Base-by-base conservation (phyloP, 345 rosid genomes). In the Microthlaspi erraticum region DNA sequence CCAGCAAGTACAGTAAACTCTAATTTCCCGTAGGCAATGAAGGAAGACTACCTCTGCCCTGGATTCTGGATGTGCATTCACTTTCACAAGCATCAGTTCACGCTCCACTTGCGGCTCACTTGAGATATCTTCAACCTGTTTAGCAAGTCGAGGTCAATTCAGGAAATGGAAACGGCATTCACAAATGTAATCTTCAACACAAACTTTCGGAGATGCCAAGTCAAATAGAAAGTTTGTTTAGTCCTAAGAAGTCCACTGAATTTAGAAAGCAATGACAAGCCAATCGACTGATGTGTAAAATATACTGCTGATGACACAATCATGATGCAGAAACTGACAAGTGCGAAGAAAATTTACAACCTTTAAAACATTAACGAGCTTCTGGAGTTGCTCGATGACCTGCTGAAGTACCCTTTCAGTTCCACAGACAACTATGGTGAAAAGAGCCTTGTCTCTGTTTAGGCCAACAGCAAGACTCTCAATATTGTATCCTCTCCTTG, bases 401-500 rank as follows among this genome's bases (percentile, higher is more conserved):
- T 94, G 99, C 56, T 78, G 87, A 56, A 94, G 82, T 4, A 86
- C 88, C 78, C 56, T 88, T 60, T 94, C 91, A 37, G 96, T 91
- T 37, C 97, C 99, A 18, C 77, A 85, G 17, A 91, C 99, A 64
- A 89, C 99, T 7, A 94, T 89, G 61, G 95, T 94, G 84, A 91
- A 94, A 36, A 94, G 71, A 31, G 99, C 99, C 81, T 84, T 89
- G 77, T 94, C 96, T 84, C 82, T 86, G 79, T 89, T 89, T 5
- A 94, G 77, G 62, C 99, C 97, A 66, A 94, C 99, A 64, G 97
- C 99, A 23, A 94, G 96, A n/a, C 96, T 87, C 83, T 94, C 99
- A 8, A 91, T 94, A 75, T 94, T 94, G 76, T 85, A 94, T 12
- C 97, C 99, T 67, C 99, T 83, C 78, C 97, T 86, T 1, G 96